phyloP scores from a whole-genome alignment of 2,329 filamentous ascomycete species.

The Xylaria multiplex region DNA sequence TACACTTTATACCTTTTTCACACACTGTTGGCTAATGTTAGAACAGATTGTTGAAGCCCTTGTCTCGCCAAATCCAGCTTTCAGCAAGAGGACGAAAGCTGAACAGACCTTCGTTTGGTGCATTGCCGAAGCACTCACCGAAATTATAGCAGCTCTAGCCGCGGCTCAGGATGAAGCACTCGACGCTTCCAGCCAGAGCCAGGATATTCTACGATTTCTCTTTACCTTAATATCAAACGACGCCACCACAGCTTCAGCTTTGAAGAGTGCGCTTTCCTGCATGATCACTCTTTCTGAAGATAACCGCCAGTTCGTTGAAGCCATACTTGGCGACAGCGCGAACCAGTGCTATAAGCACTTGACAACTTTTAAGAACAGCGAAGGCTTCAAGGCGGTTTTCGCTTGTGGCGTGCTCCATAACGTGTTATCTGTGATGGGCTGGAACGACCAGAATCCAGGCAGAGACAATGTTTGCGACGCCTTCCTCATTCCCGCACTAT shows the following conservation, averaged over 20 bases:
- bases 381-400: conserved; percentile 61
- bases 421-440: conserved; percentile 64
- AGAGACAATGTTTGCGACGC: conserved; percentile 62
- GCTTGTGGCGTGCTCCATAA: conserved; percentile 72
- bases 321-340: conserved; percentile 61
- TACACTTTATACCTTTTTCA: conserved; percentile 9
- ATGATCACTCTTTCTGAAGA: conserved; percentile 70
- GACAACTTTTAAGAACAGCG: conserved; percentile 58
- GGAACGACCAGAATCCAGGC: conserved; percentile 62
- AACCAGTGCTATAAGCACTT: conserved; percentile 61
- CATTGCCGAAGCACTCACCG: conserved; percentile 64
- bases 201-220: conserved; percentile 63
- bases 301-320: conserved; percentile 62
- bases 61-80: conserved; percentile 52
- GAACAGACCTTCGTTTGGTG: conserved; percentile 65
- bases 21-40: conserved; percentile 6
- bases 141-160: conserved; percentile 63
- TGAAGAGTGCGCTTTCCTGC: conserved; percentile 63
- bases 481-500: conserved; percentile 58
- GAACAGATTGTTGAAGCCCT: conserved; percentile 58
- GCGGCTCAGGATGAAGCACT: conserved; percentile 71
- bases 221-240: conserved; percentile 61
- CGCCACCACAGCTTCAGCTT: conserved; percentile 54
- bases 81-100: conserved; percentile 61
- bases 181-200: conserved; percentile 61